These are phyloP conservation scores for Dryas drummondii DNA, from an alignment of 306 rosid genomes.

Conservation along the genomic window DNA sequence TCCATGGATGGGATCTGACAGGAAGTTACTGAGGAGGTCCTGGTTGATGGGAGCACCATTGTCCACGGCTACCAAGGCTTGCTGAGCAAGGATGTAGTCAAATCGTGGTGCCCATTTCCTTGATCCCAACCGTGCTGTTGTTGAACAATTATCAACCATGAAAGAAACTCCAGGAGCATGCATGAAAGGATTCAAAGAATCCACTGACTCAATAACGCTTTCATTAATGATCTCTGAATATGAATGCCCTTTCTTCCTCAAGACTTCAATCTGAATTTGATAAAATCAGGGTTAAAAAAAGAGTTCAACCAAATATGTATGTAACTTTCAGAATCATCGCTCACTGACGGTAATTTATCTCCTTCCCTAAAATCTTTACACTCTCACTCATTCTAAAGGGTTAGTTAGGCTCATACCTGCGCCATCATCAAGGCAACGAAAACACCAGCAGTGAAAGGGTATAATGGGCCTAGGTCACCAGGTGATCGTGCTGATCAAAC, in stretches of 20 bases:
- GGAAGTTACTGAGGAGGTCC: constrained; percentile 89
- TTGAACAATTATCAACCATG: constrained; percentile 98
- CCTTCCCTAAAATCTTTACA: not conserved
- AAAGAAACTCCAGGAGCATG: constrained; percentile 99
- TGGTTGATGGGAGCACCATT: constrained; percentile 57
- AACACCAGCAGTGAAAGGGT: constrained; percentile 98
- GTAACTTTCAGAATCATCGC: too few relatives aligned
- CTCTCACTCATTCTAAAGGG: constrained; percentile 1
- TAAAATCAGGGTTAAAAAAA: not conserved
- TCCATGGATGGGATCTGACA: constrained; percentile 87
- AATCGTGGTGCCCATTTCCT: constrained; percentile 99
- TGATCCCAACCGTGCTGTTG: constrained; percentile 98
- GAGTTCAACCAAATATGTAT: not conserved
- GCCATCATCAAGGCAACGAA: constrained; percentile 99
- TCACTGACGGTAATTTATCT: not conserved
- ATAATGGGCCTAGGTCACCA: constrained; percentile 88
- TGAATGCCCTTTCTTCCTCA: constrained; percentile 97
- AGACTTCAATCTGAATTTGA: constrained; percentile 68
- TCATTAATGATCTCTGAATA: constrained; percentile 95
- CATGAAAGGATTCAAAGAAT: constrained; percentile 97
- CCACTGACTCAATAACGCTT: constrained; percentile 93
- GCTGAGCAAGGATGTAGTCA: constrained; percentile 85
- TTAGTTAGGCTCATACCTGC: constrained; percentile 51
- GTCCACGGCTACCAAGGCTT: constrained; percentile 92
- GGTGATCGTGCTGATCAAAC: constrained; percentile 76